Percentiles rank a stretch among this genome's conserved stretches.
Conservation (phyloP, 768 basidiomycete species). For the Sporobolomyces roseus region DNA sequence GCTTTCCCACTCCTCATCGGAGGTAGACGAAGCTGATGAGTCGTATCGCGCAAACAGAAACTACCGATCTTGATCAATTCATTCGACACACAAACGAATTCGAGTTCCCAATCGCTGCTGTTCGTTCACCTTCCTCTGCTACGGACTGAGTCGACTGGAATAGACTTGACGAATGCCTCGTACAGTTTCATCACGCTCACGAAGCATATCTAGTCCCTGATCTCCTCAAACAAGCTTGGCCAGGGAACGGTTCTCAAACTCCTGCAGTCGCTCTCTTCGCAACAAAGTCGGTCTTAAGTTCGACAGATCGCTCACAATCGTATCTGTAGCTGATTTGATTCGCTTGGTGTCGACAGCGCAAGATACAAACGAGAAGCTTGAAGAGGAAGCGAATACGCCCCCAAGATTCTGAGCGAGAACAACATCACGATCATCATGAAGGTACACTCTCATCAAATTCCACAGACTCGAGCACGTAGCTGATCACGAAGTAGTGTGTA, state of each 20-base stretch:
- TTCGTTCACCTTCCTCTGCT: background rate
- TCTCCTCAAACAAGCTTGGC: constrained; percentile 68
- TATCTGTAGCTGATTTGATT: background rate
- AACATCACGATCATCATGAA: constrained; percentile 46
- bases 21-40: background rate
- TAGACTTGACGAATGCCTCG: too few relatives aligned
- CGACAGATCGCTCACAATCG: background rate
- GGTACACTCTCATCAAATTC: too few relatives aligned
- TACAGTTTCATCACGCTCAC: constrained; percentile 71
- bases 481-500: background rate
- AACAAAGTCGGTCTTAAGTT: constrained; percentile 46
- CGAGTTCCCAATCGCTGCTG: constrained; percentile 65
- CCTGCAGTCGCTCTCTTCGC: constrained; percentile 74
- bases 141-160: too few relatives aligned
- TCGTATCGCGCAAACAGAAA: background rate
- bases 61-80: constrained; percentile 30
- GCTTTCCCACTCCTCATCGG: background rate
- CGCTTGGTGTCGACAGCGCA: constrained; percentile 5
- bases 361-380: constrained; percentile 72
- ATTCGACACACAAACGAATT: constrained; percentile 65
- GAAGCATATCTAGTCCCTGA: constrained; percentile 79
- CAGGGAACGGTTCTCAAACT: constrained; percentile 51
- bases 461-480: too few relatives aligned
- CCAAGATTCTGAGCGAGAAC: constrained; percentile 65
- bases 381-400: constrained; percentile 72